Base-by-base conservation (phyloP, 1,284 basidiomycete genomes). In the Ganoderma meredithae region DNA sequence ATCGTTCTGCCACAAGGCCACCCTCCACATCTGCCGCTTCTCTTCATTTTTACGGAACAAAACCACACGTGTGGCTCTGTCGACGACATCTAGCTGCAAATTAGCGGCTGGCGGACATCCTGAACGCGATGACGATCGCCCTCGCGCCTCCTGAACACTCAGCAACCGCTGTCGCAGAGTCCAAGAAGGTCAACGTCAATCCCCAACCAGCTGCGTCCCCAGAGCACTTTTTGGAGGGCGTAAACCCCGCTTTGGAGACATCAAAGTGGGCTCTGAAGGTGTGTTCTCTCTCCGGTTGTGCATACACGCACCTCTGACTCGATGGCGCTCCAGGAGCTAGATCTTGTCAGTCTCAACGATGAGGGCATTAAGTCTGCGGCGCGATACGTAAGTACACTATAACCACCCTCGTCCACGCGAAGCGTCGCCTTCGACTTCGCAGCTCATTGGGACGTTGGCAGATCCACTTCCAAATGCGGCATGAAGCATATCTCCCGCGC, bases 401-500 rank as follows among this genome's bases (percentile, higher is more conserved):
- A 17, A 27, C 13, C 44, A 17, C 25, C 25, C 25, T 15, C 10
- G 8, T 25, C 60, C 2, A 12, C 33, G 6, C 9, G 12, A 25
- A 25, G 56, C 15, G 15, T 31, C 1, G 9, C 25, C 8, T 22
- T 40, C 40, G 36, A 41, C 60, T 44, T 39, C 47, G 39, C 39
- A 22, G 31, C 64, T 17, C 65, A n/a, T 60, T 12, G 22, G 3
- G 22, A 55, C 68, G 94, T 92, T 39, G 22, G 39, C 39, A 68
- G 67, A 90, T 95, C 64, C 83, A 84, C 56, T 76, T 78, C 47
- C 87, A 86, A 72, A 82, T 95, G 66, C 76, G 79, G 55, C 76
- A 81, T 1, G 90, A 92, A 76, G 83, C 86, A 0, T 95, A 95
- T 77, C 88, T 87, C 6, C 92, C 93, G 15, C 85, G 89, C 58